phyloP scores from a whole-genome alignment of 2,329 filamentous ascomycete species.

The Cryphonectria carpinicola region DNA sequence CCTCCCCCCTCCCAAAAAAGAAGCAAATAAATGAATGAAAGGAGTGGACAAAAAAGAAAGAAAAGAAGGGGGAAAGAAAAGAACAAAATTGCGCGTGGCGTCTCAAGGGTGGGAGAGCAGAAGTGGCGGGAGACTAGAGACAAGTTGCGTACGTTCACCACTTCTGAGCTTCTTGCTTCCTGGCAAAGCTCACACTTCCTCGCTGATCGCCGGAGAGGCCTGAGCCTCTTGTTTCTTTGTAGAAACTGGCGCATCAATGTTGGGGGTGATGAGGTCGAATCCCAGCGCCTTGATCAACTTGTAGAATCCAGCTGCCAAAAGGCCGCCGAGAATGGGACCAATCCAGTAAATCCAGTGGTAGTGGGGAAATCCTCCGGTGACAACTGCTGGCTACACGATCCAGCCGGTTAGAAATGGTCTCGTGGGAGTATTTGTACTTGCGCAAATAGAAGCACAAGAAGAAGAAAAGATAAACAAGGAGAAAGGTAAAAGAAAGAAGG shows the following conservation, averaged over 20 bases:
- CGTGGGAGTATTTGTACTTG: not conserved
- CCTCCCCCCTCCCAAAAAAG: not conserved
- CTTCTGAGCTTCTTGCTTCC: not conserved
- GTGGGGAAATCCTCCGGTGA: conserved; percentile 43
- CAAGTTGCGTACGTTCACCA: too few species aligned
- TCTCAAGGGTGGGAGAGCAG: too few species aligned
- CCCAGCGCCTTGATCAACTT: conserved; percentile 54
- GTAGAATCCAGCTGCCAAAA: conserved; percentile 55
- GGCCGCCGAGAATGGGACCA: conserved; percentile 53
- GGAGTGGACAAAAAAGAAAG: not conserved
- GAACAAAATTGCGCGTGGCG: not conserved
- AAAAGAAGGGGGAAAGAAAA: too few species aligned
- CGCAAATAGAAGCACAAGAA: not conserved
- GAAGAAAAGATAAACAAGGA: not conserved
- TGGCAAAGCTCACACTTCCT: conserved; percentile 1
- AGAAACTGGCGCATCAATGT: conserved; percentile 21
- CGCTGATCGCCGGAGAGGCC: not conserved
- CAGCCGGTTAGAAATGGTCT: not conserved
- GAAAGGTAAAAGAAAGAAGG: not conserved
- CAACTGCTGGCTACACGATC: conserved; percentile 42
- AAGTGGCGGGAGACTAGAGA: not conserved
- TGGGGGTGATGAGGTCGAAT: conserved; percentile 49
- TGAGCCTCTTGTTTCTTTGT: conserved; percentile 7
- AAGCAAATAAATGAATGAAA: too few species aligned
- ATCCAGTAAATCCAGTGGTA: conserved; percentile 62